A percentile compares a stretch with the other conserved stretches of the same genome.
phyloP scores from a whole-genome alignment of 2,329 filamentous ascomycete species.

The Colletotrichum sp. region DNA sequence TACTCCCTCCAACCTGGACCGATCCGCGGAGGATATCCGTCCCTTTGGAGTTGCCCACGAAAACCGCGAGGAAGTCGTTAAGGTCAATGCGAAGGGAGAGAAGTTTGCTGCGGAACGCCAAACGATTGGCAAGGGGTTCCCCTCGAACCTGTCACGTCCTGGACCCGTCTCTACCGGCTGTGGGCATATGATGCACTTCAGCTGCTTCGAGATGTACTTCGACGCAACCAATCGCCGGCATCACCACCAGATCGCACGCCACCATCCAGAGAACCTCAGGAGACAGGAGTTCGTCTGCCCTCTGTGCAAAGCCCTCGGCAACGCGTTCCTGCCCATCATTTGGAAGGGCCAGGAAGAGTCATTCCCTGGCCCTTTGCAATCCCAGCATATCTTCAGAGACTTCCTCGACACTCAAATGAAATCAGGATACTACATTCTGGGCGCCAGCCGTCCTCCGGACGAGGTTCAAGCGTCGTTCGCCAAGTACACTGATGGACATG shows the following conservation, averaged over 20 bases:
- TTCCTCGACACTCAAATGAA: conserved; percentile 70
- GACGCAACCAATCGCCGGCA: conserved; percentile 85
- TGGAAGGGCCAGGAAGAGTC: conserved; percentile 93
- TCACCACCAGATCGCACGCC: conserved; percentile 88
- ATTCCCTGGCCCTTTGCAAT: conserved; percentile 74
- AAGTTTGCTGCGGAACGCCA: conserved; percentile 77
- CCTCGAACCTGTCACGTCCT: conserved; percentile 65
- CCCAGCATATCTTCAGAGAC: conserved; percentile 65
- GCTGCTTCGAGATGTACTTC: conserved; percentile 92
- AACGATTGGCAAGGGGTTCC: conserved; percentile 88
- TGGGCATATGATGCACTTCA: conserved; percentile 98
- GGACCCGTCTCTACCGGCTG: conserved; percentile 91
- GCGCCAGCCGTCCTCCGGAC: conserved; percentile 35
- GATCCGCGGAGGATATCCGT: conserved; percentile 79
- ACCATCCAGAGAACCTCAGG: conserved; percentile 84
- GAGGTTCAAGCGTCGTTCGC: conserved; percentile 39
- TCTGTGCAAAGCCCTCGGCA: conserved; percentile 94
- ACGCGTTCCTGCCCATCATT: conserved; percentile 91
- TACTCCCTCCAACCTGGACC: conserved; percentile 82
- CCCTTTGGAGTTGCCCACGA: conserved; percentile 92
- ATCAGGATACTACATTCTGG: conserved; percentile 45
- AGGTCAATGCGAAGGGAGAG: conserved; percentile 75
- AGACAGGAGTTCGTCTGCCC: conserved; percentile 94
- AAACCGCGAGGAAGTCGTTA: conserved; percentile 79
- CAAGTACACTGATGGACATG: conserved; percentile 40